Base-by-base conservation (phyloP, 108 stramenopile genomes). In the Seminavis robusta region DNA sequence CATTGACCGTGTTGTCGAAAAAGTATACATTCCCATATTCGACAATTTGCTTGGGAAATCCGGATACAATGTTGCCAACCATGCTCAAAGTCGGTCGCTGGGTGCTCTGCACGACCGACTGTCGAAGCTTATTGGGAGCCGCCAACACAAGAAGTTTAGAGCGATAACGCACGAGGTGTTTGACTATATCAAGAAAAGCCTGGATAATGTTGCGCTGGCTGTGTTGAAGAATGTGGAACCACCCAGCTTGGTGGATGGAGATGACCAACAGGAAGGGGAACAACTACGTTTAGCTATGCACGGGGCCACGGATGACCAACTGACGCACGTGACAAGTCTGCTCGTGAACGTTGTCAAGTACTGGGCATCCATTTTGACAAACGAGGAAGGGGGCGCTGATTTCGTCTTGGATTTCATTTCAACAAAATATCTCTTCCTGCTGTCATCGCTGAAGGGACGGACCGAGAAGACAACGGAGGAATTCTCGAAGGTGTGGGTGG, bases 331-430 rank as follows among this genome's bases (percentile, higher is more conserved):
- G 5, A 66, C 71, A 43, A 65, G 41, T 25, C 32, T 83, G 10
- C 41, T 74, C 16, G 47, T 55, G 25, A 80, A 84, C 33, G 54
- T 85, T 17, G 45, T 84, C 3, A 20, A n/a, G 5, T 61, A 69
- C 37, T 88, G 83, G 87, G 37, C 69, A 33, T 77, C 83, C 21
- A 47, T 68, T 24, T 31, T 89, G n/a, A 26, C 47, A 51, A 47
- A 41, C 7, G 52, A 31, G 28, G 60, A 56, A 1, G n/a, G 17
- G 19, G 38, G 65, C 17, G 20, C 48, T 23, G 56, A 71, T 6
- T 52, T 64, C n/a, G 29, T 82, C 17, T 24, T 79, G n/a, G 42
- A 55, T 1, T 79, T 73, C 44, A 38, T 71, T 7, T 49, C 52
- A 17, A 44, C 52, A 13, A 69, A 48, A 39, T 84, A 69, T 24